Conservation (phyloP, 805 yeast genomes). For the Yarrowia sp. region DNA sequence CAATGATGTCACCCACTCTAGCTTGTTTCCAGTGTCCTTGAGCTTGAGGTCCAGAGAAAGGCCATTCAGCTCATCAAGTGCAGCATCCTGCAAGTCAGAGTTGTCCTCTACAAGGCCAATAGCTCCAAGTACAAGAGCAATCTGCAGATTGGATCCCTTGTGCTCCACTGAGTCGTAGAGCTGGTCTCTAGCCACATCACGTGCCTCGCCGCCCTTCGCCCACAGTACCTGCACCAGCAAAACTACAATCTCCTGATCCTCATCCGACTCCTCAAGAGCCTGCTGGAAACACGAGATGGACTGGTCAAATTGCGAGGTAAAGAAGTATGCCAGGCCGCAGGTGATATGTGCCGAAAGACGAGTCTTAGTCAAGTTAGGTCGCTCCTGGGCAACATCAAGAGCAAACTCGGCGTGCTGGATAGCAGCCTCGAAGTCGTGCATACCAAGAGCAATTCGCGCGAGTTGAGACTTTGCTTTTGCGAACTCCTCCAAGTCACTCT, state of each 20-base stretch:
- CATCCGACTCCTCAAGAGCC: slow-evolving; percentile 55
- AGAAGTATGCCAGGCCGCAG: slow-evolving; percentile 69
- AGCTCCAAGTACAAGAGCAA: slow-evolving; percentile 75
- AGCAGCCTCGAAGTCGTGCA: slow-evolving; percentile 53
- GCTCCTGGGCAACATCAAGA: slow-evolving; percentile 46
- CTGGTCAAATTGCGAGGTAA: slow-evolving; percentile 55
- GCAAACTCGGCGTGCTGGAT: slow-evolving; percentile 58
- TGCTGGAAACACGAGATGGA: slow-evolving; percentile 65
- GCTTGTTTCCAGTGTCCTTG: slow-evolving; percentile 50
- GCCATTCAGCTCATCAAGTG: slow-evolving; percentile 59
- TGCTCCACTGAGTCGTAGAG: slow-evolving; percentile 60
- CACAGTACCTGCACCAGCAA: slow-evolving; percentile 75
- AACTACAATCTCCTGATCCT: slow-evolving; percentile 63
- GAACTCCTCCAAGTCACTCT: slow-evolving; percentile 46
- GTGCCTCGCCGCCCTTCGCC: slow-evolving; percentile 71
- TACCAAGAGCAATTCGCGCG: slow-evolving; percentile 68
- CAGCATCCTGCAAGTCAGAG: slow-evolving; percentile 57
- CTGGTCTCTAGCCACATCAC: slow-evolving; percentile 81
- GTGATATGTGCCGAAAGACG: slow-evolving; percentile 59
- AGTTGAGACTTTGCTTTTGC: slow-evolving; percentile 63
- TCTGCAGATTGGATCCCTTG: slow-evolving; percentile 62
- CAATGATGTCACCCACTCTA: slow-evolving; percentile 57
- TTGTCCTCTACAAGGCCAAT: slow-evolving; percentile 60
- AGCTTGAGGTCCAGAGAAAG: slow-evolving; percentile 33
- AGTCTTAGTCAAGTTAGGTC: slow-evolving; percentile 32